Evolutionary conservation across 164 flowering plant species (phyloP).

Genomic region (Liriodendron chinense): DNA sequence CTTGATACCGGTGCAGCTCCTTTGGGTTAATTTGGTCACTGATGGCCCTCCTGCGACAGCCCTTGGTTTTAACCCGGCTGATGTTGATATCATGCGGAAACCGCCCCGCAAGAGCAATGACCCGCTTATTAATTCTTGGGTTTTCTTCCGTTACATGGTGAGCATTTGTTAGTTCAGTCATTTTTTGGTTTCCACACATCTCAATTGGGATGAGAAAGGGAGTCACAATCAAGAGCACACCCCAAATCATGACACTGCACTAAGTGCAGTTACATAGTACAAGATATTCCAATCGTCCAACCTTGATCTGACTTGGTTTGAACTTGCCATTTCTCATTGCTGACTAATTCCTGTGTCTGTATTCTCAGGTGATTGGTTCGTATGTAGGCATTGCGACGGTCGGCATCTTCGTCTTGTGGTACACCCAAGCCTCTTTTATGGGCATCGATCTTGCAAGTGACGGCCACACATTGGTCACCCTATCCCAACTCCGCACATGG

Average conservation of each 20-base stretch:
- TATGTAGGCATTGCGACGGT: slow-evolving; percentile 92
- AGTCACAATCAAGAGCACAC: no score
- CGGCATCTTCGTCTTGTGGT: slow-evolving; percentile 83
- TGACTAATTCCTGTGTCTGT: not conserved
- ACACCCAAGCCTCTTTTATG: slow-evolving; percentile 69
- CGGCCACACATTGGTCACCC: slow-evolving; percentile 73
- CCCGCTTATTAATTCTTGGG: slow-evolving; percentile 75
- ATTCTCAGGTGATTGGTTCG: slow-evolving; percentile 76
- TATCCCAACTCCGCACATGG: slow-evolving; percentile 81
- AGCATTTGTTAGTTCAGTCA: slow-evolving; percentile 7
- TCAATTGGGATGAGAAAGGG: not conserved
- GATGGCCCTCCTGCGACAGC: slow-evolving; percentile 99
- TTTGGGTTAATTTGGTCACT: slow-evolving; percentile 95
- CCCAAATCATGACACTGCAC: no score
- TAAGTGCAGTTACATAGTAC: no score
- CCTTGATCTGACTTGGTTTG: no score
- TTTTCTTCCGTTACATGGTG: slow-evolving; percentile 84
- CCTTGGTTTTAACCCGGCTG: slow-evolving; percentile 91
- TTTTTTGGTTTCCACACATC: no score
- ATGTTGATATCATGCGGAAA: slow-evolving; percentile 80
- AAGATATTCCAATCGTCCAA: no score
- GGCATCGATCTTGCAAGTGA: slow-evolving; percentile 71
- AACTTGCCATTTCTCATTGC: not conserved
- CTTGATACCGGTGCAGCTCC: slow-evolving; percentile 89
- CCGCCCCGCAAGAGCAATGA: slow-evolving; percentile 88